Evolutionary conservation across 805 yeast species (phyloP).

Genomic region (Kuraishia ogatae): DNA sequence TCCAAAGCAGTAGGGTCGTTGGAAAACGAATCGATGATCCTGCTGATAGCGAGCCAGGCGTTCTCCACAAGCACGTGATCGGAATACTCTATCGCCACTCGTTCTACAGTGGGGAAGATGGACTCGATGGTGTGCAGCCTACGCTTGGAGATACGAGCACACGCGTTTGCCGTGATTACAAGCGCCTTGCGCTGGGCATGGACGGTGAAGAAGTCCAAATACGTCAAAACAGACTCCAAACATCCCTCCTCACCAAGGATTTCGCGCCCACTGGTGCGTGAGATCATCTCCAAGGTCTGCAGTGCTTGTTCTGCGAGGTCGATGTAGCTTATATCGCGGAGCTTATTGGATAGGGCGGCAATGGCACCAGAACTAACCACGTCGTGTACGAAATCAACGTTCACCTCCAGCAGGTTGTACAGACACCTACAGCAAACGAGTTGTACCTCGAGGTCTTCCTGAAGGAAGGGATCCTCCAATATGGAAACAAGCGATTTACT

Average conservation of each 20-base stretch:
- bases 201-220: constrained; percentile 79
- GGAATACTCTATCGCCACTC: constrained; percentile 42
- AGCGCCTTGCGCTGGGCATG: constrained; percentile 85
- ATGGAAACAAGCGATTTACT: constrained; percentile 47
- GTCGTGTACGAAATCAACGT: constrained; percentile 51
- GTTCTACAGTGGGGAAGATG: constrained; percentile 50
- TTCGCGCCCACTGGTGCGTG: constrained; percentile 41
- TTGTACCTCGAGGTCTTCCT: constrained; percentile 70
- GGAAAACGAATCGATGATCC: constrained; percentile 43
- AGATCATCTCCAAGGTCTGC: constrained; percentile 62
- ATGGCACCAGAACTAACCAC: constrained; percentile 62
- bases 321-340: constrained; percentile 71
- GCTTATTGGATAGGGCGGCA: constrained; percentile 52
- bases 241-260: constrained; percentile 50
- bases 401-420: constrained; percentile 70
- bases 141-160: constrained; percentile 34
- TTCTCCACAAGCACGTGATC: constrained; percentile 57
- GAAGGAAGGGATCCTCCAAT: constrained; percentile 46
- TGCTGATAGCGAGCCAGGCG: constrained; percentile 56
- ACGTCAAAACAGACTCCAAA: constrained; percentile 55
- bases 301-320: constrained; percentile 90
- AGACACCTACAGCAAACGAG: constrained; percentile 78
- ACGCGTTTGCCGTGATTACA: constrained; percentile 61
- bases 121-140: constrained; percentile 43
- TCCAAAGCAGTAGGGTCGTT: constrained; percentile 34